Percentiles rank a stretch among this genome's conserved stretches.
These are phyloP conservation scores for Hypoxylon sp. DNA, from an alignment of 2,329 filamentous ascomycete species.

Conservation along the genomic window DNA sequence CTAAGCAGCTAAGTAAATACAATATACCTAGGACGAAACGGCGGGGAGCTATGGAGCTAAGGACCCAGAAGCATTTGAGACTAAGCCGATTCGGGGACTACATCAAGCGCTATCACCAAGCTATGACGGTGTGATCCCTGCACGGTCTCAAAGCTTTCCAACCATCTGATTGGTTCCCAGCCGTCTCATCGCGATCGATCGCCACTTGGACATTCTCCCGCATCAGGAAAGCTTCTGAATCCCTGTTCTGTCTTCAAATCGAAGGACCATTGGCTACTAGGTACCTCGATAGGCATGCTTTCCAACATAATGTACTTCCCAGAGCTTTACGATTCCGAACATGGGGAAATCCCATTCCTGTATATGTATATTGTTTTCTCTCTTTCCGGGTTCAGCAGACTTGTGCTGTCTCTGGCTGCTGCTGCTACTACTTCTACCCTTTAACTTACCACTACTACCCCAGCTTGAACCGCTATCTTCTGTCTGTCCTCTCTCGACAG, in stretches of 20 bases:
- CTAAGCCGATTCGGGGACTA: constrained; percentile 36
- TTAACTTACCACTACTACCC: background rate
- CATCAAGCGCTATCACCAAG: constrained; percentile 42
- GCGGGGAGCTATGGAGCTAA: constrained; percentile 30
- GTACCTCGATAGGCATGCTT: constrained; percentile 35
- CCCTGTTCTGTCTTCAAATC: constrained; percentile 42
- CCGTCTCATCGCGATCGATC: constrained; percentile 50
- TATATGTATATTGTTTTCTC: constrained; percentile 39
- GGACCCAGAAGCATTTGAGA: constrained; percentile 4
- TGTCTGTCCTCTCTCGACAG: constrained; percentile 20
- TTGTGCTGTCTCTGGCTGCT: constrained; percentile 12
- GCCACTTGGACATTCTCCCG: constrained; percentile 46
- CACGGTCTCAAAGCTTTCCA: constrained; percentile 25
- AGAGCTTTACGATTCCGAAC: constrained; percentile 39
- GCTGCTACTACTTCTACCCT: constrained; percentile 2
- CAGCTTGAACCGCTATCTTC: background rate
- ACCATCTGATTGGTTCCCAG: constrained; percentile 41
- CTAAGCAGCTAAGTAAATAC: background rate
- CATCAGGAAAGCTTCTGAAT: constrained; percentile 48
- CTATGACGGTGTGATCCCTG: constrained; percentile 36
- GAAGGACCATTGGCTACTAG: constrained; percentile 24
- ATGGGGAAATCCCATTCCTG: constrained; percentile 34
- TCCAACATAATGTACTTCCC: constrained; percentile 27
- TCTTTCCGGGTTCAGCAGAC: constrained; percentile 26
- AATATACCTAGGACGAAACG: constrained; percentile 17